Percentiles rank a stretch among this genome's conserved stretches.
Evolutionary conservation across 108 stramenopile species (phyloP).

Genomic region (Nitzschia palea): DNA sequence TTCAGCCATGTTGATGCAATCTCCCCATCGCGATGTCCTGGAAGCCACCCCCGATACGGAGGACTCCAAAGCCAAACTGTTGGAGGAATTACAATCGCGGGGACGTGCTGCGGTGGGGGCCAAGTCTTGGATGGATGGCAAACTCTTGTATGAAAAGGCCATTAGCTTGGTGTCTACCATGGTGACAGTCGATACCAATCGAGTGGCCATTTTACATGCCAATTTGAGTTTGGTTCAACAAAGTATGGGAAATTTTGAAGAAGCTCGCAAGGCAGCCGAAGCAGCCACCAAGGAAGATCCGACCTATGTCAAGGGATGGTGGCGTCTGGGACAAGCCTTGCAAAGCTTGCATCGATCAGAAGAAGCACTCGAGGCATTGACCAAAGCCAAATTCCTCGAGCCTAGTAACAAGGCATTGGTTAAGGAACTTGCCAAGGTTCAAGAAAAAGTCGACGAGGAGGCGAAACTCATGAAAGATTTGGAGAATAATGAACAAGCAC

Average conservation of each 20-base stretch:
- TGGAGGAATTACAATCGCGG: slow-evolving; percentile 83
- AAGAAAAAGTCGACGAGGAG: slow-evolving; percentile 55
- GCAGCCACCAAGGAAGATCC: slow-evolving; percentile 54
- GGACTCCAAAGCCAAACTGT: slow-evolving; percentile 38
- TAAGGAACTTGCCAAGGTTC: slow-evolving; percentile 54
- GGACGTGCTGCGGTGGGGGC: slow-evolving; percentile 63
- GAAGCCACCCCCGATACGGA: slow-evolving; percentile 60
- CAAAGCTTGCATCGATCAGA: slow-evolving; percentile 36
- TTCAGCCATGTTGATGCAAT: slow-evolving; percentile 29
- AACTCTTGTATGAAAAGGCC: slow-evolving; percentile 71
- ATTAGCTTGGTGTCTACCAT: slow-evolving; percentile 44
- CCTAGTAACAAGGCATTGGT: slow-evolving; percentile 69
- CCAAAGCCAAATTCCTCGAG: slow-evolving; percentile 59
- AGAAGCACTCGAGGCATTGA: slow-evolving; percentile 61
- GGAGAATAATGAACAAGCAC: slow-evolving; percentile 1
- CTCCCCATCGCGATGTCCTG: slow-evolving; percentile 62
- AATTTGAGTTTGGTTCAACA: slow-evolving; percentile 70
- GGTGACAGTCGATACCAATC: slow-evolving; percentile 10
- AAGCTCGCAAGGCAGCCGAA: slow-evolving; percentile 52
- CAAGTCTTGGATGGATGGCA: slow-evolving; percentile 66
- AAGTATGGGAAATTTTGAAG: slow-evolving; percentile 58
- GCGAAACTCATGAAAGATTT: slow-evolving; percentile 35
- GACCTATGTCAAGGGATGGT: slow-evolving; percentile 78
- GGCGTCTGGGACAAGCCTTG: slow-evolving; percentile 74
- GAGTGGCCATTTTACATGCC: slow-evolving; percentile 53